Conservation (phyloP, 495 filamentous ascomycete genomes). For the Astrothelium subdiscretum region DNA sequence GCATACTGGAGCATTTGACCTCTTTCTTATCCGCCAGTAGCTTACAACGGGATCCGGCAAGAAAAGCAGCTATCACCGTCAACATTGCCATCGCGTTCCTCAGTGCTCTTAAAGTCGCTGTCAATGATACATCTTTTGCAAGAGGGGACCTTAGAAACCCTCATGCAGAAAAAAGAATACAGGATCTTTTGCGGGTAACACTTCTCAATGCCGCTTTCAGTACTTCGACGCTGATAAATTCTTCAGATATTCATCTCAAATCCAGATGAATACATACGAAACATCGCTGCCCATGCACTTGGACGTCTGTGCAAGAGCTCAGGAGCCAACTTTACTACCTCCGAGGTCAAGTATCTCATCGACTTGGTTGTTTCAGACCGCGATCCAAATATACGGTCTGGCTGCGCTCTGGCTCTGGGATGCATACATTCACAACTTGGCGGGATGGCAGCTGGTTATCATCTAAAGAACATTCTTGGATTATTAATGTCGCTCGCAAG, state of each 20-base stretch:
- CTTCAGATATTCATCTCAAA: conserved; percentile 60
- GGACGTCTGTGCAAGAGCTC: conserved; percentile 80
- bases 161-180: conserved; percentile 75
- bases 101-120: conserved; percentile 68
- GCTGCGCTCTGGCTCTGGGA: conserved; percentile 86
- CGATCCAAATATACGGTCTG: conserved; percentile 84
- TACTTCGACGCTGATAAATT: conserved; percentile 3
- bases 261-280: conserved; percentile 73
- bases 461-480: conserved; percentile 89
- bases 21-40: conserved; percentile 68
- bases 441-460: conserved; percentile 95
- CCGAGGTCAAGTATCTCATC: conserved; percentile 81
- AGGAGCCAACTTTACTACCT: conserved; percentile 78
- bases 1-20: conserved; percentile 82
- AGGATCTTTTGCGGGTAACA: conserved; percentile 61
- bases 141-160: conserved; percentile 61
- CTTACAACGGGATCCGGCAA: conserved; percentile 74
- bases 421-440: conserved; percentile 91
- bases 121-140: conserved; percentile 61
- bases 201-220: neutral
- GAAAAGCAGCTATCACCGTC: conserved; percentile 79
- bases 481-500: conserved; percentile 92
- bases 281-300: conserved; percentile 75
- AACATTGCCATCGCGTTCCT: conserved; percentile 79
- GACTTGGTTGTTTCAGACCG: conserved; percentile 88